phyloP scores from a whole-genome alignment of 495 filamentous ascomycete species.

The Penicillium canescens region DNA sequence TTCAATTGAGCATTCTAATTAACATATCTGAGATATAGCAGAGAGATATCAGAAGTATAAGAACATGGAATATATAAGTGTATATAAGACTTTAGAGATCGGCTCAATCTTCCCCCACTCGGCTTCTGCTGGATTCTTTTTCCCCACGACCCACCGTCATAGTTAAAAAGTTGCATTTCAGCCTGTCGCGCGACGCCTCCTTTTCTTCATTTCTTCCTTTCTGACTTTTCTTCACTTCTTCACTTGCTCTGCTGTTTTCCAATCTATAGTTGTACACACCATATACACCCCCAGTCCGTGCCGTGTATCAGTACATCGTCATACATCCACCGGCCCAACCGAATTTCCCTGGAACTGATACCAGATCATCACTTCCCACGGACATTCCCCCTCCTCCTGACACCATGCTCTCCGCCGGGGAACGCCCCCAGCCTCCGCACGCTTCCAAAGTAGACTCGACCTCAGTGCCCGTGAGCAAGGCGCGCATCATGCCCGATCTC shows the following conservation, averaged over 20 bases:
- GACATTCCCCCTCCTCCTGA: constrained; percentile 4
- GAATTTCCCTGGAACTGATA: constrained; percentile 9
- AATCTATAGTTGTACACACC: neutral
- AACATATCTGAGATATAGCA: neutral
- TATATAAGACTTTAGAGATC: no score
- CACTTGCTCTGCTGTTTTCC: neutral
- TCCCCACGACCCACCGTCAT: constrained; percentile 33
- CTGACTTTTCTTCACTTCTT: constrained; percentile 5
- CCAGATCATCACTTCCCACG: neutral
- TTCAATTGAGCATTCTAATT: neutral
- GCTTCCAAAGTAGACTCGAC: constrained; percentile 25
- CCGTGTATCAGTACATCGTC: constrained; percentile 19
- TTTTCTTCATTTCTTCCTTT: constrained; percentile 6
- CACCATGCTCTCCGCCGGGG: constrained; percentile 49
- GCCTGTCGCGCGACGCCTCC: constrained; percentile 17
- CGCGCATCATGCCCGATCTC: constrained; percentile 22
- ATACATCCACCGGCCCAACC: constrained; percentile 16
- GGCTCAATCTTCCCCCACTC: constrained; percentile 23
- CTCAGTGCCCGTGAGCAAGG: constrained; percentile 19
- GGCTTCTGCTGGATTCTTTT: constrained; percentile 26
- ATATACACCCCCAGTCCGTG: neutral
- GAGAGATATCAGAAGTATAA: neutral
- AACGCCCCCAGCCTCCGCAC: constrained; percentile 34
- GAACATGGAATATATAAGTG: no score
- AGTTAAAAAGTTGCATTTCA: constrained; percentile 22